Conservation (phyloP, 1,284 basidiomycete genomes). For the Ustilago trichophora region DNA sequence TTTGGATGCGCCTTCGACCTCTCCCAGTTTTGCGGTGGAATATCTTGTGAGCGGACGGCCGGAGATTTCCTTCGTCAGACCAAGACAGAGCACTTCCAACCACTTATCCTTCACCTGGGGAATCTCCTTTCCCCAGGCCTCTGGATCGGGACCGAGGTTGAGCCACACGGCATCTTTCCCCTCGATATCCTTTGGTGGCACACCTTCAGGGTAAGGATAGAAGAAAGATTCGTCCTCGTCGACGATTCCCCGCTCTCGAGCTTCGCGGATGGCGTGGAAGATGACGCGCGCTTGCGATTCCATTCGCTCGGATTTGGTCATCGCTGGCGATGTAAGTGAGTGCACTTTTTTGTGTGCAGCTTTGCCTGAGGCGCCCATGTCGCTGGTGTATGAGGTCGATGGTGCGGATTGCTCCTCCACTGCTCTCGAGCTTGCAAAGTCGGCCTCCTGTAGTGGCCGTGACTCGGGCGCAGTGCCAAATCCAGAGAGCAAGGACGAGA, state of each 20-base stretch:
- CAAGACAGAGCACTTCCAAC: slow-evolving; percentile 41
- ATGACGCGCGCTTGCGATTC: slow-evolving; percentile 48
- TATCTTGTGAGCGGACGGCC: not conserved
- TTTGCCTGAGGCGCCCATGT: too few species aligned
- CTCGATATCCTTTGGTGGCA: slow-evolving; percentile 20
- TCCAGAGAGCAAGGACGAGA: slow-evolving; percentile 18
- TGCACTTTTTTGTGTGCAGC: not conserved
- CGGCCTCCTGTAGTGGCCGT: not conserved
- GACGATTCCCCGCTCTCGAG: slow-evolving; percentile 40
- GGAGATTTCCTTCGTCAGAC: slow-evolving; percentile 33
- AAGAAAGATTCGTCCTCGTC: slow-evolving; percentile 51
- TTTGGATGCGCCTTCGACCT: not conserved
- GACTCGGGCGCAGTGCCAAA: slow-evolving; percentile 21
- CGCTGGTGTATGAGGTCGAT: not conserved
- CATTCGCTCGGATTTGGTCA: slow-evolving; percentile 43
- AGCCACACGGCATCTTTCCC: slow-evolving; percentile 33
- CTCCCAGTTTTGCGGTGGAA: not conserved
- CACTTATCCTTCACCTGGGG: slow-evolving; percentile 42
- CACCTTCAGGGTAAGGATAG: slow-evolving; percentile 39
- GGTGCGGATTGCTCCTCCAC: not conserved
- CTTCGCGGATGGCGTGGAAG: slow-evolving; percentile 37
- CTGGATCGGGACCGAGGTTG: slow-evolving; percentile 37
- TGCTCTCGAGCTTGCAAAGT: not conserved
- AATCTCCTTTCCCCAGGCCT: slow-evolving; percentile 34
- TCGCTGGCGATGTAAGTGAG: not conserved